phyloP scores from a whole-genome alignment of 345 rosid species.

The Rubroshorea leprosula region DNA sequence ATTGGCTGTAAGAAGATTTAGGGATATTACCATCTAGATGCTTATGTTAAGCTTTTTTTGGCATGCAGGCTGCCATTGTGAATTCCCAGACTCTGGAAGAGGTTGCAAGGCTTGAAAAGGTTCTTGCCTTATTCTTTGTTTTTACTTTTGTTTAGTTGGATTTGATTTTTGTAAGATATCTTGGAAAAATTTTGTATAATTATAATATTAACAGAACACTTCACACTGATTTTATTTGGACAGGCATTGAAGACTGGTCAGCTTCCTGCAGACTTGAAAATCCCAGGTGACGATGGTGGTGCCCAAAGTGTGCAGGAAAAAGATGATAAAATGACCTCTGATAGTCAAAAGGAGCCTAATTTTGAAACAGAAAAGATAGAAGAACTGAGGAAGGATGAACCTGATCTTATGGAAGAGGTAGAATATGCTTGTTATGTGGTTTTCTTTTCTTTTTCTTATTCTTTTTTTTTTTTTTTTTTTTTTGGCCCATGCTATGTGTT shows the following conservation, averaged over 20 bases:
- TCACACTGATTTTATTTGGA: slow-evolving; percentile 20
- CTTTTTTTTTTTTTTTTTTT: too few species aligned
- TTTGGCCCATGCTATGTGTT: background rate
- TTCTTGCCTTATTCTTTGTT: slow-evolving; percentile 13
- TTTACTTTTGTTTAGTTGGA: slow-evolving; percentile 3
- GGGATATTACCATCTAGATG: background rate
- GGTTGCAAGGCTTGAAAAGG: slow-evolving; percentile 98
- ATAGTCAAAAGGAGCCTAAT: slow-evolving; percentile 17
- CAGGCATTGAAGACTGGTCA: slow-evolving; percentile 93
- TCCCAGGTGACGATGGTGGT: slow-evolving; percentile 35
- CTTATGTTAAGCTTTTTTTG: slow-evolving; percentile 15
- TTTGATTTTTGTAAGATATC: background rate
- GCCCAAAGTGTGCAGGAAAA: slow-evolving; percentile 25
- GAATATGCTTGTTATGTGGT: background rate
- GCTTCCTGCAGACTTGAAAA: slow-evolving; percentile 76
- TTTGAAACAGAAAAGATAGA: slow-evolving; percentile 24
- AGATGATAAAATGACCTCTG: slow-evolving; percentile 40
- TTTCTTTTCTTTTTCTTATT: background rate
- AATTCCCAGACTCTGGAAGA: slow-evolving; percentile 99
- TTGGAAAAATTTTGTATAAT: slow-evolving; percentile 12
- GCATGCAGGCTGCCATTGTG: slow-evolving; percentile 91
- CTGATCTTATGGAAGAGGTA: slow-evolving; percentile 76
- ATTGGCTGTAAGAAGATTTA: background rate
- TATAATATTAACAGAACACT: slow-evolving; percentile 15
- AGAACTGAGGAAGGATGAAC: slow-evolving; percentile 39